These are phyloP conservation scores for Flaveria brownii DNA, from an alignment of 129 eudicot species.

Conservation along the genomic window DNA sequence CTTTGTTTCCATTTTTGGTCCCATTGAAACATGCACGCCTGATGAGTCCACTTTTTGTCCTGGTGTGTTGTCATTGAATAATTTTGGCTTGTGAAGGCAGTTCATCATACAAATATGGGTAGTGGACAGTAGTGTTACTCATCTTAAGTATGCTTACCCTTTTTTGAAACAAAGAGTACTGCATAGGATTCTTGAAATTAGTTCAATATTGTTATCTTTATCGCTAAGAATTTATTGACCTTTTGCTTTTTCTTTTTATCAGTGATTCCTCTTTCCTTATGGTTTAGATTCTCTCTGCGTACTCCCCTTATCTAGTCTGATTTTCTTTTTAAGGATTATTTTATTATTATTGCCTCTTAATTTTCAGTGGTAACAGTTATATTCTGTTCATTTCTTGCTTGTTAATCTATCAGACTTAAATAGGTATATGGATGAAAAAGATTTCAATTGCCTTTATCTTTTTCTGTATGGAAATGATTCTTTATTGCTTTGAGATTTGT, in stretches of 20 bases:
- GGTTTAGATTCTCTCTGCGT: constrained; percentile 48
- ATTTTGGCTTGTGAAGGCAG: constrained; percentile 25
- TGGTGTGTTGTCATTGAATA: constrained; percentile 29
- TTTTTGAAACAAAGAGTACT: constrained; percentile 16
- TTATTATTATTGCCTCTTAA: constrained; percentile 19
- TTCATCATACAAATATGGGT: constrained; percentile 28
- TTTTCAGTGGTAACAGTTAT: constrained; percentile 17
- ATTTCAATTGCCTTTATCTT: constrained; percentile 32
- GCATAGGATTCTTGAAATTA: constrained; percentile 36
- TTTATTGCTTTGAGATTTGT: constrained; percentile 32
- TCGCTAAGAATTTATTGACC: constrained; percentile 43
- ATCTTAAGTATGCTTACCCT: constrained; percentile 28
- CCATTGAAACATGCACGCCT: constrained; percentile 39
- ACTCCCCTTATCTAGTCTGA: constrained; percentile 23
- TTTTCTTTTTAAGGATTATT: constrained; percentile 9
- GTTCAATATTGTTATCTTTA: constrained; percentile 26
- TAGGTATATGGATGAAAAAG: constrained; percentile 26
- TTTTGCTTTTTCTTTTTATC: constrained; percentile 70
- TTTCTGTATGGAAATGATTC: constrained; percentile 30
- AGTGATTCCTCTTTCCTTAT: constrained; percentile 38
- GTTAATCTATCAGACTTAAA: constrained; percentile 24
- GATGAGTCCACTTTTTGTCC: constrained; percentile 36
- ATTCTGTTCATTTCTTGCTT: constrained; percentile 25
- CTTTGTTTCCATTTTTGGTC: constrained; percentile 36
- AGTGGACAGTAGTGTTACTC: constrained; percentile 24